Percentiles rank a stretch among this genome's conserved stretches.
Evolutionary conservation across 257 asterid species (phyloP).

Genomic region (Forsythia viridissima): DNA sequence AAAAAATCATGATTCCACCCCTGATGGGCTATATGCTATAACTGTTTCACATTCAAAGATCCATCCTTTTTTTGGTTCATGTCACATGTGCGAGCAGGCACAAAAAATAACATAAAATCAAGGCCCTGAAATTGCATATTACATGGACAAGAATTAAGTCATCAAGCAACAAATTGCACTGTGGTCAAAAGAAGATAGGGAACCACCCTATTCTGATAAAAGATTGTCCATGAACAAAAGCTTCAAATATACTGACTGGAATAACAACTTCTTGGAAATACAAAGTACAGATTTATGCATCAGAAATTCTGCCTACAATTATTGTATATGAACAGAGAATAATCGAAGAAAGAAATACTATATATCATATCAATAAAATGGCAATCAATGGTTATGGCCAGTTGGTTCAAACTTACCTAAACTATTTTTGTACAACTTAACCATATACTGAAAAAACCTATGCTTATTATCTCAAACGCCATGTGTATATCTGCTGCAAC

Average conservation of each 20-base stretch:
- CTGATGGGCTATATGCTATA: too few relatives aligned
- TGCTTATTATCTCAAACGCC: background rate
- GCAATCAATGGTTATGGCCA: too few relatives aligned
- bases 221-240: too few relatives aligned
- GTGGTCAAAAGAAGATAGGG: background rate
- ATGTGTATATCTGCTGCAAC: background rate
- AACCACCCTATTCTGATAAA: too few relatives aligned
- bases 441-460: background rate
- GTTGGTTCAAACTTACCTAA: background rate
- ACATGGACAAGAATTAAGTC: background rate
- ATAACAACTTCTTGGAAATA: background rate
- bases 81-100: too few relatives aligned
- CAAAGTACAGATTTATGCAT: background rate
- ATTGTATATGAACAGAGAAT: background rate
- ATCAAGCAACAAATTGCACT: background rate
- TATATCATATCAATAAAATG: background rate
- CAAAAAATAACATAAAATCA: too few relatives aligned
- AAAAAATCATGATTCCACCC: too few relatives aligned
- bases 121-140: too few relatives aligned
- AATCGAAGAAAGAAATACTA: background rate
- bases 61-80: too few relatives aligned
- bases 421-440: background rate
- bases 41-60: too few relatives aligned
- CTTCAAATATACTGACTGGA: too few relatives aligned
- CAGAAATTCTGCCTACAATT: background rate